Conservation (phyloP, 352 stramenopile genomes). For the Phytophthora ramorum region DNA sequence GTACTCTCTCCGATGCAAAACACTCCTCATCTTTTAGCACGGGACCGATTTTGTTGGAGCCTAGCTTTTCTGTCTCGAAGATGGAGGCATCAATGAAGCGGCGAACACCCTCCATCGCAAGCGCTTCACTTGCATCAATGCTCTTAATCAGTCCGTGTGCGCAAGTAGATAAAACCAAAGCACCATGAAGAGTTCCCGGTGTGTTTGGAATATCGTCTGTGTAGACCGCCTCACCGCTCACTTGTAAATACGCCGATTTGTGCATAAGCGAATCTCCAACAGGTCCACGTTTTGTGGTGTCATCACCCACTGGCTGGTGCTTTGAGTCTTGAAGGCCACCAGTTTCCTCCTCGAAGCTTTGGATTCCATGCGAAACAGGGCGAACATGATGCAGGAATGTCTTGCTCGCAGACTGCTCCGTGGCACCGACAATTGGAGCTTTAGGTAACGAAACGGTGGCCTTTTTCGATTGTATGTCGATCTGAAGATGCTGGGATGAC, state of each 20-base stretch:
- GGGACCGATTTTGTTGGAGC: conserved; percentile 81
- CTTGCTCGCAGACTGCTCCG: conserved; percentile 53
- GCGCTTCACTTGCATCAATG: conserved; percentile 86
- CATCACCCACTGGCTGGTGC: conserved; percentile 54
- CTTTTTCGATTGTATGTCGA: conserved; percentile 36
- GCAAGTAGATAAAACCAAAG: conserved; percentile 91
- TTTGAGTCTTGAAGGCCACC: conserved; percentile 74
- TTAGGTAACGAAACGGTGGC: conserved; percentile 25
- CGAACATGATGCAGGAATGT: conserved; percentile 71
- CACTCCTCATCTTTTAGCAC: conserved; percentile 90
- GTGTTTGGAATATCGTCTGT: conserved; percentile 94
- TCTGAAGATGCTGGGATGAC: conserved; percentile 62
- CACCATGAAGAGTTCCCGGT: conserved; percentile 88
- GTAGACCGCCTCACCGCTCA: conserved; percentile 96
- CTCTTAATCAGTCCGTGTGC: conserved; percentile 83
- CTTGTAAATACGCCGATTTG: conserved; percentile 93
- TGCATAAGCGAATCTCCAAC: conserved; percentile 94
- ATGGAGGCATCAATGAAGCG: conserved; percentile 85
- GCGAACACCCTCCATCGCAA: conserved; percentile 90
- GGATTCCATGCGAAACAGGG: conserved; percentile 57
- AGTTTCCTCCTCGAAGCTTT: conserved; percentile 65
- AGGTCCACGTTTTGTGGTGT: conserved; percentile 49
- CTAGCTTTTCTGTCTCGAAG: conserved; percentile 68
- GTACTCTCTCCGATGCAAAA: conserved; percentile 76
- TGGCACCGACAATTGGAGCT: conserved; percentile 41